These are phyloP conservation scores for Syncephalastrum racemosum DNA, from an alignment of 371 early-diverging fungal genomes.

Conservation along the genomic window DNA sequence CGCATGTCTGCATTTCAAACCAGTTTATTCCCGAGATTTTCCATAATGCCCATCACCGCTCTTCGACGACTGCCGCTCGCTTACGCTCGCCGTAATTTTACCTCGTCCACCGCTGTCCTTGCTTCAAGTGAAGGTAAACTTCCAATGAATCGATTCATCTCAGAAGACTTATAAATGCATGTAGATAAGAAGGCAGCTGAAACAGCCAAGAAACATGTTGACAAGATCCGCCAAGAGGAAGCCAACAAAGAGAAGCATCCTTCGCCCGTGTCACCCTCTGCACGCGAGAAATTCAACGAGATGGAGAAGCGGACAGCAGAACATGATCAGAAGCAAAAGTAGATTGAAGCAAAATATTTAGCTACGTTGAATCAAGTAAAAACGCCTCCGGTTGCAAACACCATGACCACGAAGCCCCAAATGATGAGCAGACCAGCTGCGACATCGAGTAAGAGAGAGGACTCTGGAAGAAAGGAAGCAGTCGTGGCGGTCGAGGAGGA, in stretches of 20 bases:
- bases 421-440: slow-evolving; percentile 37
- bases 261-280: slow-evolving; percentile 9
- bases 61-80: no score
- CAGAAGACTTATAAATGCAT: no score
- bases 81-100: no score
- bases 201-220: slow-evolving; percentile 13
- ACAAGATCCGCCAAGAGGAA: slow-evolving; percentile 17
- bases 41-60: no score
- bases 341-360: slow-evolving; percentile 7
- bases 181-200: slow-evolving; percentile 1
- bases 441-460: slow-evolving; percentile 17
- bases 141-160: no score
- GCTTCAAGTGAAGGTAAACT: no score
- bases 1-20: no score
- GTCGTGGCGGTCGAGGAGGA: no score
- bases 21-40: no score
- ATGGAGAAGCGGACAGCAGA: slow-evolving; percentile 14
- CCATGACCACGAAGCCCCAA: slow-evolving; percentile 45
- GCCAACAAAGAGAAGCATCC: slow-evolving; percentile 13
- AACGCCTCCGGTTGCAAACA: slow-evolving; percentile 28
- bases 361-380: slow-evolving; percentile 8
- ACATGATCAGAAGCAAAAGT: slow-evolving; percentile 10
- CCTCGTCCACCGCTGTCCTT: no score
- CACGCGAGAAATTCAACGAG: slow-evolving; percentile 9
- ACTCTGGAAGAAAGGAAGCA: no score